These are phyloP conservation scores for Blastosporella zonata DNA, from an alignment of 1,284 basidiomycete species.

Conservation along the genomic window DNA sequence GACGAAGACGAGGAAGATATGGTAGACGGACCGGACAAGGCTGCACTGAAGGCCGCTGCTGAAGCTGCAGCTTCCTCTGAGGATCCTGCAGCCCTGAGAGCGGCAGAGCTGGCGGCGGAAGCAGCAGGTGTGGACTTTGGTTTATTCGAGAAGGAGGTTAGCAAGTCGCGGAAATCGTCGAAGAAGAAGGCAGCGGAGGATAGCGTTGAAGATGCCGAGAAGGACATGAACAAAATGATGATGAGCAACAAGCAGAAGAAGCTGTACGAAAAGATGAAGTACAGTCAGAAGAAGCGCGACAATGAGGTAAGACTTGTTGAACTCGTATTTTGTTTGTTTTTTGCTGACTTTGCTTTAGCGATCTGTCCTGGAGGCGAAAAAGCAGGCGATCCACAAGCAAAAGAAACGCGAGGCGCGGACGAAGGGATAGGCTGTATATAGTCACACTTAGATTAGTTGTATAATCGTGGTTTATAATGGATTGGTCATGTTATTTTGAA, in stretches of 20 bases:
- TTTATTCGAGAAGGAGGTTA: conserved; percentile 79
- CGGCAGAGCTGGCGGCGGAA: conserved; percentile 94
- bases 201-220: conserved; percentile 50
- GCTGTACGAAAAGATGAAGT: conserved; percentile 94
- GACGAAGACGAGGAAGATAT: conserved; percentile 12
- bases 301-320: conserved; percentile 71
- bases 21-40: conserved; percentile 1
- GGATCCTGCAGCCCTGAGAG: conserved; percentile 74
- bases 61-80: conserved; percentile 33
- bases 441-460: not conserved
- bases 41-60: conserved; percentile 26
- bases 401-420: conserved; percentile 34
- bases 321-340: conserved; percentile 1
- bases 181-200: conserved; percentile 32
- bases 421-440: conserved; percentile 10
- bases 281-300: conserved; percentile 77
- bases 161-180: conserved; percentile 61
- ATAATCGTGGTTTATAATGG: conserved; percentile 1
- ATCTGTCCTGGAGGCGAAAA: conserved; percentile 60
- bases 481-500: conserved; percentile 11
- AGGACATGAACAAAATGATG: conserved; percentile 97
- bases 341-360: conserved; percentile 38
- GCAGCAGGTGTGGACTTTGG: conserved; percentile 83
- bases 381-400: conserved; percentile 56
- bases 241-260: conserved; percentile 97